Base-by-base conservation (phyloP, 2,329 filamentous ascomycete genomes). In the Penicillium sp. region DNA sequence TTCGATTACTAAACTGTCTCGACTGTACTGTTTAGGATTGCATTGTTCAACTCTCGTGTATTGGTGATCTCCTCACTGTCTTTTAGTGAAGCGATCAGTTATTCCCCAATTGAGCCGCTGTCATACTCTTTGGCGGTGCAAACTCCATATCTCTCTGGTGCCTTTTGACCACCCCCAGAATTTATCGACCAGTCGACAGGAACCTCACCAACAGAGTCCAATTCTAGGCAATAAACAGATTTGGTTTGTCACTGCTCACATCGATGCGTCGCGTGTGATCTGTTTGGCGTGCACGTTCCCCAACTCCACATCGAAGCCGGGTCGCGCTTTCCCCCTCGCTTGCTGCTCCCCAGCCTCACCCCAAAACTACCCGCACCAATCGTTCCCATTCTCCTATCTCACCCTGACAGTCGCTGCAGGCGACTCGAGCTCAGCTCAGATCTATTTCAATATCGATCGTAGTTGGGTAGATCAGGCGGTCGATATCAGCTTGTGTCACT, bases 341-440 rank as follows among this genome's bases (percentile, higher is more conserved):
- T 78, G 77, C 59, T 73, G 78, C 55, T 77, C 75, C 74, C 1
- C 70, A 33, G 11, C 77, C 0, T 74, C 71, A 11, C 73, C 74
- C 15, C 67, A 68, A n/a, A 70, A 76, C 50, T 70, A 72, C 48
- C 58, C 72, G 7, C 71, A 75, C 8, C 75, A 78, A 57, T 76
- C 13, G 39, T 41, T 16, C 38, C 75, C 75, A 7, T 78, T 74
- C 57, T 61, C 69, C 47, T 78, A 76, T 51, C 65, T 78, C n/a
- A 77, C 73, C 1, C 70, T 76, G 21, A 9, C 21, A 41, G 21
- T 68, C 4, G 58, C 60, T 10, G 65, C 60, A 3, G 61, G 53
- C 7, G 61, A 64, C 40, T 66, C 58, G 27, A 58, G 11, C 31
- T 33, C 5, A 13, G 5, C 31, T 13, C 31, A 33, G 2, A 3